phyloP scores from a whole-genome alignment of 306 rosid genomes.

The Fragaria ananassa region DNA sequence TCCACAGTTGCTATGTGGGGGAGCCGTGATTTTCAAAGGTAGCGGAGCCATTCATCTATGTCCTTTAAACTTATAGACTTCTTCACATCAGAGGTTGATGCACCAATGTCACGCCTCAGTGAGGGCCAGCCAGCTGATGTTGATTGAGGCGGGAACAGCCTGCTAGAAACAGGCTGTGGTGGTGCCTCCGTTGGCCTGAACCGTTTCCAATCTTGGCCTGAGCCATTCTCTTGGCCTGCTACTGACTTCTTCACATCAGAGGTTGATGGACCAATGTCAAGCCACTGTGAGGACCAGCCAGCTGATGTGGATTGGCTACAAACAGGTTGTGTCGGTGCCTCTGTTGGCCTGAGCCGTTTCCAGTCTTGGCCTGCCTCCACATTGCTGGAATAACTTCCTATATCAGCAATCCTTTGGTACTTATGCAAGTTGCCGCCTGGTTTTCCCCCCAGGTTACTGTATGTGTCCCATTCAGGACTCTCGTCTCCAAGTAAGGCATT shows the following conservation, averaged over 20 bases:
- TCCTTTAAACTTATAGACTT: background rate
- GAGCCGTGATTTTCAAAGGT: background rate
- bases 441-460: background rate
- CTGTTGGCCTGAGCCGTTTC: slow-evolving; percentile 4
- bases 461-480: background rate
- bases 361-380: slow-evolving; percentile 7
- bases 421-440: background rate
- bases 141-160: slow-evolving; percentile 1
- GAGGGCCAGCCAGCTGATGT: background rate
- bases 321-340: slow-evolving; percentile 2
- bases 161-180: background rate
- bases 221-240: too few relatives aligned
- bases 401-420: too few relatives aligned
- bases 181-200: slow-evolving; percentile 2
- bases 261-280: background rate
- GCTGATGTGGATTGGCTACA: slow-evolving; percentile 5
- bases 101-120: background rate
- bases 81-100: background rate
- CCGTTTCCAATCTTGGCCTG: background rate
- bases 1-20: background rate
- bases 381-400: background rate
- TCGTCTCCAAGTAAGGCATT: background rate
- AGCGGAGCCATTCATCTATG: background rate
- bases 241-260: background rate
- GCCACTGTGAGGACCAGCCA: background rate